These are phyloP conservation scores for Hypoxylon subgilvum DNA, from an alignment of 495 filamentous ascomycete species.

Conservation along the genomic window DNA sequence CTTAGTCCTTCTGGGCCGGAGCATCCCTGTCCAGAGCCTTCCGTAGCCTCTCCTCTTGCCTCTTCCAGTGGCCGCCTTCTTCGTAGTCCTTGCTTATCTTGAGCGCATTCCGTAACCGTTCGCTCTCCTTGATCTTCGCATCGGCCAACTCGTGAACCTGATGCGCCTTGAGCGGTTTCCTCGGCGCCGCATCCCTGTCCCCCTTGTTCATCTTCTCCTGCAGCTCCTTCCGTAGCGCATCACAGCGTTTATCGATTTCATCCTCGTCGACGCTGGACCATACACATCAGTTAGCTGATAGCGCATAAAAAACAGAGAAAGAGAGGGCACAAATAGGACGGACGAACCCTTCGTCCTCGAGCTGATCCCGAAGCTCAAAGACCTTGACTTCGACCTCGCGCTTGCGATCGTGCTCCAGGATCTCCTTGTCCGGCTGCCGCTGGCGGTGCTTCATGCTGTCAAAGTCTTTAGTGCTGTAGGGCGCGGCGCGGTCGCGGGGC, in stretches of 20 bases:
- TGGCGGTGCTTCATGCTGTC: conserved; percentile 69
- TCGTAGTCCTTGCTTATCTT: conserved; percentile 88
- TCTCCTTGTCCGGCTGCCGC: conserved; percentile 86
- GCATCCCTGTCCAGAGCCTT: conserved; percentile 59
- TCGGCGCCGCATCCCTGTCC: conserved; percentile 44
- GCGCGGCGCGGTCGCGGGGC: conserved; percentile 69
- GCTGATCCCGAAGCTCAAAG: conserved; percentile 82
- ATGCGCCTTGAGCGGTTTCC: conserved; percentile 76
- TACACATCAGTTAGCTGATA: not conserved
- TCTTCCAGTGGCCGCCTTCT: conserved; percentile 78
- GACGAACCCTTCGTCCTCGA: conserved; percentile 85
- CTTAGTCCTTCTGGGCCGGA: conserved; percentile 42
- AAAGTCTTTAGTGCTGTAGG: conserved; percentile 67
- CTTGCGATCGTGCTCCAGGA: conserved; percentile 90
- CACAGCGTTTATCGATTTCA: conserved; percentile 74
- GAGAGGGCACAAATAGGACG: not conserved
- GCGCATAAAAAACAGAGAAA: not conserved
- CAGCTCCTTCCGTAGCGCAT: conserved; percentile 68
- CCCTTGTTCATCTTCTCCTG: conserved; percentile 56
- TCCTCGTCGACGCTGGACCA: conserved; percentile 70
- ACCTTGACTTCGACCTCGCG: conserved; percentile 90
- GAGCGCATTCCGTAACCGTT: conserved; percentile 84
- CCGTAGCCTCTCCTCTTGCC: conserved; percentile 72
- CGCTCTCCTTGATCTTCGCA: conserved; percentile 95
- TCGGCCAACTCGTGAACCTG: conserved; percentile 96